Conservation (phyloP, 352 stramenopile species). For the Phytophthora brassicae region DNA sequence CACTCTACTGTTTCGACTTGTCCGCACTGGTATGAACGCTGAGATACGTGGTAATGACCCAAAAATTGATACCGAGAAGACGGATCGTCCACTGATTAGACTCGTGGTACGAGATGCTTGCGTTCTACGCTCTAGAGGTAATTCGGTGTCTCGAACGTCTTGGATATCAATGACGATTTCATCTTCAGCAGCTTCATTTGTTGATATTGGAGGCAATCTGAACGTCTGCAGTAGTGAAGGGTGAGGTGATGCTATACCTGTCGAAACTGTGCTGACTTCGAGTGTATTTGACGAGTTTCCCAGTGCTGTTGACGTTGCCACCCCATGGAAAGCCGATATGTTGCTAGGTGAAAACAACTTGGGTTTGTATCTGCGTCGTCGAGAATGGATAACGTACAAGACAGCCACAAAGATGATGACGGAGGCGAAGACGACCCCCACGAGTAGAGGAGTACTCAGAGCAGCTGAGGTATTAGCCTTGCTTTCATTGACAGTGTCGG, state of each 20-base stretch:
- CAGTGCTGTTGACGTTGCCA: slow-evolving; percentile 17
- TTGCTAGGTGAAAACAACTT: slow-evolving; percentile 24
- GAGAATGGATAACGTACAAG: slow-evolving; percentile 20
- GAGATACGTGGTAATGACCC: slow-evolving; percentile 18
- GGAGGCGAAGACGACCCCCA: slow-evolving; percentile 18
- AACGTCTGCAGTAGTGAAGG: slow-evolving; percentile 19
- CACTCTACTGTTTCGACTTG: background rate
- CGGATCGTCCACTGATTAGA: slow-evolving; percentile 19
- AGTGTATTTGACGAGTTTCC: slow-evolving; percentile 8
- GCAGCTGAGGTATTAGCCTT: background rate
- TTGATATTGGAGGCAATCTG: slow-evolving; percentile 16
- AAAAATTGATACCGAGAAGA: slow-evolving; percentile 23
- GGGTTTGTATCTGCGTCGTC: slow-evolving; percentile 7
- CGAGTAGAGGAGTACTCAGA: slow-evolving; percentile 9
- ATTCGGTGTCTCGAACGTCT: background rate
- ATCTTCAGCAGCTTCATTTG: background rate
- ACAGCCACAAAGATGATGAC: slow-evolving; percentile 18
- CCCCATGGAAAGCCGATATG: slow-evolving; percentile 19
- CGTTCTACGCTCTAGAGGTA: background rate
- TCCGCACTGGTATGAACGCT: slow-evolving; percentile 8
- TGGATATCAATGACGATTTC: slow-evolving; percentile 12
- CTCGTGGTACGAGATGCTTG: slow-evolving; percentile 11
- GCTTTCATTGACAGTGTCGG: background rate
- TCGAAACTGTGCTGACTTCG: slow-evolving; percentile 13
- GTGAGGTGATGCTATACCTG: slow-evolving; percentile 15